A percentile compares a stretch with the other conserved stretches of the same genome.
These are phyloP conservation scores for Trypanosoma mega DNA, from an alignment of 208 protist genomes.

Conservation along the genomic window DNA sequence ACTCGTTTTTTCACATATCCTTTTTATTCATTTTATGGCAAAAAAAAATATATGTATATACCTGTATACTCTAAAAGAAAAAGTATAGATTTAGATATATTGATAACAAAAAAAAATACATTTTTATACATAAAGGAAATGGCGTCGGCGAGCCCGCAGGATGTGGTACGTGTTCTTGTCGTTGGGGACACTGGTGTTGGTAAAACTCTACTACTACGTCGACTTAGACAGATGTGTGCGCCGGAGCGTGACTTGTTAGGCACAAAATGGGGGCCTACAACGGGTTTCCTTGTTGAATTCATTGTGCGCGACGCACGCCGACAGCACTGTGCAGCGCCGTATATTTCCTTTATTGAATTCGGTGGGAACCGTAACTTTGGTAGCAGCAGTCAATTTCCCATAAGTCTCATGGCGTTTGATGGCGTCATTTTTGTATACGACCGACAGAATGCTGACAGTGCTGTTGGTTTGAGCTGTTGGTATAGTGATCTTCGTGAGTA, in stretches of 20 bases:
- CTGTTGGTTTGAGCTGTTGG: slow-evolving; percentile 48
- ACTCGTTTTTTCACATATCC: too few relatives aligned
- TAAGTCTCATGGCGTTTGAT: slow-evolving; percentile 56
- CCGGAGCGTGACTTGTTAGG: neutral
- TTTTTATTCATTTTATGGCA: too few relatives aligned
- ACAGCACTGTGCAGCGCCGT: neutral
- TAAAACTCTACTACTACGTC: slow-evolving; percentile 77
- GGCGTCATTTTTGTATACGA: slow-evolving; percentile 82
- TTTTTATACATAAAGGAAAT: slow-evolving; percentile 2
- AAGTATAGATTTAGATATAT: neutral
- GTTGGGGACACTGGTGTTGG: slow-evolving; percentile 76
- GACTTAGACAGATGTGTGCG: slow-evolving; percentile 43
- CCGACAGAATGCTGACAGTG: slow-evolving; percentile 51
- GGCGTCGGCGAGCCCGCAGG: neutral
- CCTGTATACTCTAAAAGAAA: too few relatives aligned
- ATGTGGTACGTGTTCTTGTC: slow-evolving; percentile 56
- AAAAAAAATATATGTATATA: too few relatives aligned
- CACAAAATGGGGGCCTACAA: slow-evolving; percentile 42
- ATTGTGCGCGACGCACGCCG: slow-evolving; percentile 24
- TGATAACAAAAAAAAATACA: neutral
- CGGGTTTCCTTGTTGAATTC: slow-evolving; percentile 53
- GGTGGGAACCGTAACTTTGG: slow-evolving; percentile 67
- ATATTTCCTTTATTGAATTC: slow-evolving; percentile 75
- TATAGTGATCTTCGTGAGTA: slow-evolving; percentile 39
- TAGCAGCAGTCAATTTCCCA: slow-evolving; percentile 35